Base-by-base conservation (phyloP, 495 filamentous ascomycete genomes). In the Cercophora samala region DNA sequence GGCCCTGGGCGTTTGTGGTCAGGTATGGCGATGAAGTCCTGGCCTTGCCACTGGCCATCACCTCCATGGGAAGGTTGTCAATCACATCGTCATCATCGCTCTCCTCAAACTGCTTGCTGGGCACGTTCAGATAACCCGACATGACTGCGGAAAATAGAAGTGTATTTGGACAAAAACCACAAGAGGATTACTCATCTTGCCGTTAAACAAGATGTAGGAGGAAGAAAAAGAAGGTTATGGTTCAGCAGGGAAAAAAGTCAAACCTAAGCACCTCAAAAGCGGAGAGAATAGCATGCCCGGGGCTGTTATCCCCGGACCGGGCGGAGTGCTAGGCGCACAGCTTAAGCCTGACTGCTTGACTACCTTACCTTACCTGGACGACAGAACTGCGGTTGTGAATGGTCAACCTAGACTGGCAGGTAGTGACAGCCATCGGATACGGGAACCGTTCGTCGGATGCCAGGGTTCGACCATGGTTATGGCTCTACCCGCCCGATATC, bases 41-140 rank as follows among this genome's bases (percentile, higher is more conserved):
- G 11, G 11, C 37, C 15, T 46, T 46, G 42, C 62, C 69, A 59
- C 19, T 13, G 11, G 55, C 29, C n/a, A 62, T 13, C 6, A 61
- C 65, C 11, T 71, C 69, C 15, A 67, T 22, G 0, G 68, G 22
- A 4, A 67, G 64, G 8, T n/a, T 63, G 32, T 68, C 77, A 22
- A 68, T 66, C 18, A 63, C 72, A 56, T 77, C 76, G 42, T 79
- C 75, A 51, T 75, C 67, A 21, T 69, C 62, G n/a, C 61, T 73
- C 72, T 21, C 32, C 52, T 21, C 53, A 22, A 5, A 68, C 63
- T 5, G 63, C 64, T 22, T 68, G 68, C 26, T 66, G 13, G 37
- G 71, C 17, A 68, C 55, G 19, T 70, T 25, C 1, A 73, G 56
- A 42, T 63, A 69, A 22, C n/a, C 24, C 2, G 60, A 19, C 68